Conservation (phyloP, 192 early-diverging fungal species). For the Geranomyces variabilis region DNA sequence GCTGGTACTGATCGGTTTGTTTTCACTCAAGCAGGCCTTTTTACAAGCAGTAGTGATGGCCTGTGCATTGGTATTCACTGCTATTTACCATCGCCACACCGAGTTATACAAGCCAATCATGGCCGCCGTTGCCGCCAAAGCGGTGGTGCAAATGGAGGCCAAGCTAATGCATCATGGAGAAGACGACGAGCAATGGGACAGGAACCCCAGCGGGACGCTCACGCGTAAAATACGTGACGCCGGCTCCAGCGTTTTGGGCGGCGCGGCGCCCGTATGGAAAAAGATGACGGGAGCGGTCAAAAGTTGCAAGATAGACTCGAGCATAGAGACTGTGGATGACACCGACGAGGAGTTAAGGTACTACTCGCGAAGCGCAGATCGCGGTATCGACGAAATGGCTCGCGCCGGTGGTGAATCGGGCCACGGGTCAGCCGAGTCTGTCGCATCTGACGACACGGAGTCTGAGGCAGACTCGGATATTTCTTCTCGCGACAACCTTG, state of each 20-base stretch:
- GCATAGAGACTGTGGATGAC: neutral
- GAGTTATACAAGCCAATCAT: constrained; percentile 61
- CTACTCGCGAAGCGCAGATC: neutral
- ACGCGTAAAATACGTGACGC: neutral
- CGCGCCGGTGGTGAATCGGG: neutral
- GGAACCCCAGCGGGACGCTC: neutral
- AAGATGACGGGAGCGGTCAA: neutral
- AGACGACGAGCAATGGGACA: neutral
- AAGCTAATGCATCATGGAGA: neutral
- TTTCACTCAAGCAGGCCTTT: constrained; percentile 60
- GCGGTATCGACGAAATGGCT: neutral
- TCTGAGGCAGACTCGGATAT: neutral
- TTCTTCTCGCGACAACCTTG: neutral
- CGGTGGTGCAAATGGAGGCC: constrained; percentile 36
- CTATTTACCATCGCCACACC: constrained; percentile 56
- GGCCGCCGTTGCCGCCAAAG: constrained; percentile 37
- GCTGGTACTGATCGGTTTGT: constrained; percentile 72
- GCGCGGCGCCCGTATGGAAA: neutral
- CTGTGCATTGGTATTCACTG: constrained; percentile 52
- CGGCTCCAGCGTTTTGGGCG: neutral
- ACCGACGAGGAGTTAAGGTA: neutral
- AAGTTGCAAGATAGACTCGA: neutral
- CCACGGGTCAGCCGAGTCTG: neutral
- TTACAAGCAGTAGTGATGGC: constrained; percentile 47
- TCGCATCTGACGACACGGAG: neutral